phyloP scores from a whole-genome alignment of 148 eudicot genomes.

The Vaccinium macrocarpon region DNA sequence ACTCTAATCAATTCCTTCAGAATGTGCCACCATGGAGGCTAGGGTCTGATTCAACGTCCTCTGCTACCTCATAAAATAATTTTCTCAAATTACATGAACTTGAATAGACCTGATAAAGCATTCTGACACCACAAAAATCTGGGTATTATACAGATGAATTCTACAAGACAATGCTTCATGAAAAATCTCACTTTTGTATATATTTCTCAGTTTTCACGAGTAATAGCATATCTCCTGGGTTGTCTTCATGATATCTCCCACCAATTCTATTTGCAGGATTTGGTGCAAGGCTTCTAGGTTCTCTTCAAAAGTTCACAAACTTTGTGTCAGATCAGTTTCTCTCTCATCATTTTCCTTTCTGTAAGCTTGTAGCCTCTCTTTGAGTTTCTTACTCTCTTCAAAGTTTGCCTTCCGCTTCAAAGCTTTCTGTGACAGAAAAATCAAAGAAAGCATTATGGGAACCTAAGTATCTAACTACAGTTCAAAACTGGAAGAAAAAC shows the following conservation, averaged over 20 bases:
- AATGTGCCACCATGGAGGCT: too few relatives aligned
- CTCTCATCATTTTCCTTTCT: slow-evolving; percentile 58
- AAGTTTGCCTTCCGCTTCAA: slow-evolving; percentile 86
- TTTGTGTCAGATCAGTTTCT: not conserved
- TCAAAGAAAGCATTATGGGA: not conserved
- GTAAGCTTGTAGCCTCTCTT: slow-evolving; percentile 65
- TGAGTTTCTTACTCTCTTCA: slow-evolving; percentile 85
- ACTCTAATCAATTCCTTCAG: too few relatives aligned
- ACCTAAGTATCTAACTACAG: not conserved
- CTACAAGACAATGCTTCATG: not conserved
- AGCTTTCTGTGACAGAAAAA: slow-evolving; percentile 59
- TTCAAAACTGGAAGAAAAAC: not conserved
- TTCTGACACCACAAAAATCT: too few relatives aligned
- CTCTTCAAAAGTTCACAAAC: not conserved
- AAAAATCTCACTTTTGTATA: not conserved
- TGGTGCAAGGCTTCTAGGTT: not conserved
- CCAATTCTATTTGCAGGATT: not conserved
- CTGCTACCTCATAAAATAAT: too few relatives aligned
- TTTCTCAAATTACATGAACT: too few relatives aligned
- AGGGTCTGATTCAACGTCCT: too few relatives aligned
- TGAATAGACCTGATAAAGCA: too few relatives aligned
- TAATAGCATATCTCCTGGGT: not conserved
- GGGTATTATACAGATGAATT: not conserved
- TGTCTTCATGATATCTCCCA: not conserved
- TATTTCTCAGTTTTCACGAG: not conserved